Conservation (phyloP, 306 rosid species). For the Luffa acutangula region DNA sequence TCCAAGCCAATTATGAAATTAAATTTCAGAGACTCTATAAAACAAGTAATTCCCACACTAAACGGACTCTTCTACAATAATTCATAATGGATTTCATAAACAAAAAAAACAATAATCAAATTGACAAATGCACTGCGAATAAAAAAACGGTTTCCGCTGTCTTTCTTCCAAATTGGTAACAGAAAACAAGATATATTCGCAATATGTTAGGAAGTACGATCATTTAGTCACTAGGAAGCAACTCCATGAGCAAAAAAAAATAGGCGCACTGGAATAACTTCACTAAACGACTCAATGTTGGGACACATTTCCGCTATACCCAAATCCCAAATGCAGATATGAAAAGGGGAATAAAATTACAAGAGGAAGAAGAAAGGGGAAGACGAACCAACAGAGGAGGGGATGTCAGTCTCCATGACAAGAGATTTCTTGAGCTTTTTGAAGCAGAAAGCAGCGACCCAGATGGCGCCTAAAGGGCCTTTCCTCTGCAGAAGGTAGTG, state of each 20-base stretch:
- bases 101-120: background rate
- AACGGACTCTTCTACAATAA: background rate
- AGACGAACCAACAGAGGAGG: slow-evolving; percentile 53
- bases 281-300: background rate
- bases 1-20: background rate
- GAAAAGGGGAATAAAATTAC: background rate
- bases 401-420: slow-evolving; percentile 42
- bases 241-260: background rate
- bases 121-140: background rate
- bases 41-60: background rate
- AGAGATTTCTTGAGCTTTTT: slow-evolving; percentile 67
- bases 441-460: slow-evolving; percentile 67
- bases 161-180: background rate
- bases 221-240: background rate
- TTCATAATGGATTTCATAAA: background rate
- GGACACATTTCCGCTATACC: background rate
- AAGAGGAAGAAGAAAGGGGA: background rate
- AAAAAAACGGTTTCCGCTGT: background rate
- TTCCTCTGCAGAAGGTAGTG: slow-evolving; percentile 27
- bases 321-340: background rate
- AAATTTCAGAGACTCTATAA: background rate
- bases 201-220: background rate
- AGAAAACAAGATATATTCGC: background rate
- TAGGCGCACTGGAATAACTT: background rate
- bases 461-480: slow-evolving; percentile 38